phyloP scores from a whole-genome alignment of 805 yeast genomes.

The Tetrapisispora namnaoensis region DNA sequence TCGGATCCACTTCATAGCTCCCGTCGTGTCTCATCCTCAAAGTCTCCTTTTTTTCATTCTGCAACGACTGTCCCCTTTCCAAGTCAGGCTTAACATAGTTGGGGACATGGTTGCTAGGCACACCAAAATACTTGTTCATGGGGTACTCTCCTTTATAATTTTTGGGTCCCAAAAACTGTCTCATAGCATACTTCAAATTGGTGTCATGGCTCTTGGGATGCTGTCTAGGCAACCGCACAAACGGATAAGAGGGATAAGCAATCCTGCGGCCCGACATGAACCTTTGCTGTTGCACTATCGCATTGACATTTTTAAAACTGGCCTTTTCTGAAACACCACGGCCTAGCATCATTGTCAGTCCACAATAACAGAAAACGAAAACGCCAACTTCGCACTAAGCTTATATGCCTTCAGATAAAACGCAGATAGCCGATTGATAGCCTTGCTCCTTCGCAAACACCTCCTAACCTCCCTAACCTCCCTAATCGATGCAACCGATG shows the following conservation, averaged over 20 bases:
- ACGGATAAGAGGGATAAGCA: conserved; percentile 47
- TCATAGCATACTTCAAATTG: conserved; percentile 52
- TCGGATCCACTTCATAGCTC: conserved; percentile 8
- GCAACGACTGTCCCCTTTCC: conserved; percentile 34
- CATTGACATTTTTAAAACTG: background rate
- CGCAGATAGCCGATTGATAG: too few relatives aligned
- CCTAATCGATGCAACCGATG: too few relatives aligned
- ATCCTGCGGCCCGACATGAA: conserved; percentile 42
- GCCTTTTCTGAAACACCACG: background rate
- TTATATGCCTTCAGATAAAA: too few relatives aligned
- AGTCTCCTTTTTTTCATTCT: conserved; percentile 27
- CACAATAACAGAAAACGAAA: background rate
- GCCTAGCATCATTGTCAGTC: background rate
- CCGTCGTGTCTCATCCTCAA: conserved; percentile 18
- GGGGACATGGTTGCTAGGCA: conserved; percentile 59
- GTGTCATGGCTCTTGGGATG: conserved; percentile 38
- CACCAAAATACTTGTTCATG: conserved; percentile 62
- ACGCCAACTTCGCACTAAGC: background rate
- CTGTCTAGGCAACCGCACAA: conserved; percentile 33
- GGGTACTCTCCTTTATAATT: conserved; percentile 76
- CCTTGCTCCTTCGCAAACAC: too few relatives aligned
- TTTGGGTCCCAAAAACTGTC: conserved; percentile 71
- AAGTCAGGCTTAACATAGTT: conserved; percentile 55
- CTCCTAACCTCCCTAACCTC: too few relatives aligned
- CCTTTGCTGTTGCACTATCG: conserved; percentile 17